Evolutionary conservation across 345 rosid genomes (phyloP).

Genomic region (Camelina sativa): DNA sequence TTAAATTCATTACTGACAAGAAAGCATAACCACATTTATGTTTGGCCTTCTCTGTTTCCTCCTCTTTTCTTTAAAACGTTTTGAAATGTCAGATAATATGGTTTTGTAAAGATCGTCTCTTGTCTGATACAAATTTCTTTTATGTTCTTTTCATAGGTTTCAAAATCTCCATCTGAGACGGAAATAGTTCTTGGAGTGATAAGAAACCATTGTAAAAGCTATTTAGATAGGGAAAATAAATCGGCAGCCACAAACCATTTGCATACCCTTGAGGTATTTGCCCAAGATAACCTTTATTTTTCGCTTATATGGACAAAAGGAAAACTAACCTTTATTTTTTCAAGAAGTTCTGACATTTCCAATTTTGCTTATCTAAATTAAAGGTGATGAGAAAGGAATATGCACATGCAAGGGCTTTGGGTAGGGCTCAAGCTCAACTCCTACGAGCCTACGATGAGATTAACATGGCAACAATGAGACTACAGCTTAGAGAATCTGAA

Average conservation of each 20-base stretch:
- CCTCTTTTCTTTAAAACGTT: background rate
- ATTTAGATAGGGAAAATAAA: slow-evolving; percentile 59
- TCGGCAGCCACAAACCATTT: slow-evolving; percentile 73
- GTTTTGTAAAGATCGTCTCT: slow-evolving; percentile 2
- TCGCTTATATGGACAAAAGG: slow-evolving; percentile 16
- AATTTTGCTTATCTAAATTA: slow-evolving; percentile 22
- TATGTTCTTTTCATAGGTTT: slow-evolving; percentile 54
- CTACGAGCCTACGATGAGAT: slow-evolving; percentile 89
- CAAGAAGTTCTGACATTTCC: slow-evolving; percentile 41
- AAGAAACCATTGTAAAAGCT: slow-evolving; percentile 71
- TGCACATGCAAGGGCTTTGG: slow-evolving; percentile 75
- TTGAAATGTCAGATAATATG: slow-evolving; percentile 6
- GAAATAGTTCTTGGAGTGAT: slow-evolving; percentile 91
- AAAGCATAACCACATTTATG: slow-evolving; percentile 18
- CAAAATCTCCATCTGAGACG: slow-evolving; percentile 84
- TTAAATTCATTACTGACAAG: slow-evolving; percentile 11
- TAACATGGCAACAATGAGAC: slow-evolving; percentile 89
- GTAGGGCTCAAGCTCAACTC: slow-evolving; percentile 82
- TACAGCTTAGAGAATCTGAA: slow-evolving; percentile 77
- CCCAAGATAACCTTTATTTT: slow-evolving; percentile 11
- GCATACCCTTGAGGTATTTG: slow-evolving; percentile 75
- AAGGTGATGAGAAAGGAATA: slow-evolving; percentile 94
- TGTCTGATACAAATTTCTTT: slow-evolving; percentile 16
- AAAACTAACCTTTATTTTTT: slow-evolving; percentile 5
- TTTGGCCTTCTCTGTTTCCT: slow-evolving; percentile 1